Percentiles rank a stretch among this genome's conserved stretches.
phyloP scores from a whole-genome alignment of 2,329 filamentous ascomycete genomes.

The Colletotrichum somersetense region DNA sequence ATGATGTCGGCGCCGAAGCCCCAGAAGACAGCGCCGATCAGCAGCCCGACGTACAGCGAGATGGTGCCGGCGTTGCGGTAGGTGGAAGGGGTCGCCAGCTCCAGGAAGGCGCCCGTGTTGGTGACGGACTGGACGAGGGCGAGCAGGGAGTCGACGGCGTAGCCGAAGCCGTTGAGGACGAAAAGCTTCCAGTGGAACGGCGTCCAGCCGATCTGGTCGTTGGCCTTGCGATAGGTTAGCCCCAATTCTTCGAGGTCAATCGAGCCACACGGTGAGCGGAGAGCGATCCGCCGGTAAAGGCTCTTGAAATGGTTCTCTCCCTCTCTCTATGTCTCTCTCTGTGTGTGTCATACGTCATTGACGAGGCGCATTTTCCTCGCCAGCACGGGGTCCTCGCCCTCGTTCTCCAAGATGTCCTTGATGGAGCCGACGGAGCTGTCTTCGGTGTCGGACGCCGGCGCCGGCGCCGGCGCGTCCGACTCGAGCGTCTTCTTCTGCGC shows the following conservation, averaged over 20 bases:
- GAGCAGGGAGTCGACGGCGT: slow-evolving; percentile 62
- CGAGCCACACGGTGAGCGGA: not conserved
- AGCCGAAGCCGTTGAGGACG: slow-evolving; percentile 72
- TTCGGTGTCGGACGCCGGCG: slow-evolving; percentile 11
- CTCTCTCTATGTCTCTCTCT: no score
- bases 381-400: slow-evolving; percentile 71
- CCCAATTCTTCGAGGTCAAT: not conserved
- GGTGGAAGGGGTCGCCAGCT: slow-evolving; percentile 52
- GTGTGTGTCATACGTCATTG: slow-evolving; percentile 65
- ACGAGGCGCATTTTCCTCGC: slow-evolving; percentile 77
- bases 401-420: slow-evolving; percentile 67
- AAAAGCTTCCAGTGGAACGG: slow-evolving; percentile 71
- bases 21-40: slow-evolving; percentile 71
- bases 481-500: slow-evolving; percentile 31
- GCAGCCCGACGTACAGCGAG: slow-evolving; percentile 65
- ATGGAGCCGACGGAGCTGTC: slow-evolving; percentile 39
- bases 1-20: slow-evolving; percentile 73
- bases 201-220: slow-evolving; percentile 73
- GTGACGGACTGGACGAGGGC: slow-evolving; percentile 71
- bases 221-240: slow-evolving; percentile 51
- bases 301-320: not conserved
- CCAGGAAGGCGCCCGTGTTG: slow-evolving; percentile 35
- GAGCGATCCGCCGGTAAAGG: not conserved
- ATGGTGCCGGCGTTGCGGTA: slow-evolving; percentile 67
- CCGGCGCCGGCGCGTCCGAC: slow-evolving; percentile 15